Evolutionary conservation across 2,329 filamentous ascomycete species (phyloP), one percentile per base, ranked within the genome.

Genomic region (Penicillium glabrum): DNA sequence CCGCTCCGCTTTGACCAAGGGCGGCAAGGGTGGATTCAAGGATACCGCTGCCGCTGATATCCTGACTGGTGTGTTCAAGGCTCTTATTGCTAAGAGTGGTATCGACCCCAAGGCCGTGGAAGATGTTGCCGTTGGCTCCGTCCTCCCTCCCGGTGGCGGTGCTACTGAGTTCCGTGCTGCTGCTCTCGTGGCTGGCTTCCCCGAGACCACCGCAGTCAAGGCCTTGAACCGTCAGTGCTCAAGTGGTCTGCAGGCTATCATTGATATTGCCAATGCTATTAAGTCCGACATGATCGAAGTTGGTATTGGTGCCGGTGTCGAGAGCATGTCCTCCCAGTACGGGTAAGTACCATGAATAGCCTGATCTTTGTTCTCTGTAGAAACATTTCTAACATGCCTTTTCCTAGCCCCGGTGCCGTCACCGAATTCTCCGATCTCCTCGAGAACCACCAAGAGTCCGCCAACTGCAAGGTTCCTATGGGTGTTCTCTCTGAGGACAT

Each of bases 391-490:
- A 43, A 57, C 35, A 5, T n/a, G 37, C 54, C 14, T 59, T 16
- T 50, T 39, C 29, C 1, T 65, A 89, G 88, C 33, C 93, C 93
- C 24, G 82, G 81, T 45, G 95, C 95, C 60, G 93, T 98, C 16
- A 86, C 88, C 60, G 95, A 98, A 77, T 97, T 98, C 83, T 95
- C 90, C 29, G 91, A 96, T 49, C 84, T 91, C 52, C 86, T 98
- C 62, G 90, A 97, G 72, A 84, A 81, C 68, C 84, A 93, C 81
- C 83, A 86, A 62, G 89, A 95, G 72, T 85, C 93, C 24, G 89
- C 89, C 69, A 96, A 97, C 84, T 99, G 95, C 87, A 97, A 96
- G 80, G 93, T 98, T 3, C 88, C 92, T 74, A 98, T 98, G 95
- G 93, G 93, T 67, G 85, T 92, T 11, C 82, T 98, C 49, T 96